Conservation (phyloP, 2,329 filamentous ascomycete genomes). For the Shiraia sp. region DNA sequence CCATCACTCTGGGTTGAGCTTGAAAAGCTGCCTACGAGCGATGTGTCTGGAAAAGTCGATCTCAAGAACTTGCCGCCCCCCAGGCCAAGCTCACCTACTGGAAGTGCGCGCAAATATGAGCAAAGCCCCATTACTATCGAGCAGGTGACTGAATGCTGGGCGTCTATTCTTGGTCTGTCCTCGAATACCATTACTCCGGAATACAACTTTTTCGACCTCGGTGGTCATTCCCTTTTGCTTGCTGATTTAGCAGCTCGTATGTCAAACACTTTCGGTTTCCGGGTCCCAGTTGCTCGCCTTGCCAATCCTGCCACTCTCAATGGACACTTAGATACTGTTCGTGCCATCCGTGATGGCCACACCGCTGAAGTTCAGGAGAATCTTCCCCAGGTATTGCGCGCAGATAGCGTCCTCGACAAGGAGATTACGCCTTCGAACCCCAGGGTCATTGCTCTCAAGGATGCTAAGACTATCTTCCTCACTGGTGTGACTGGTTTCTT, state of each 20-base stretch:
- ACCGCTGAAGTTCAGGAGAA: constrained; percentile 76
- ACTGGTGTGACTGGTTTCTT: constrained; percentile 78
- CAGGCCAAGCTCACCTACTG: constrained; percentile 50
- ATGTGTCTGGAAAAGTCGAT: constrained; percentile 79
- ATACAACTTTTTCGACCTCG: constrained; percentile 80
- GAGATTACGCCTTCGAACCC: constrained; percentile 65
- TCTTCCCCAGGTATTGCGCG: constrained; percentile 68
- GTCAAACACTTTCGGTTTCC: constrained; percentile 71
- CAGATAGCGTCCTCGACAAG: constrained; percentile 68
- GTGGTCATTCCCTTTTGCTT: constrained; percentile 77
- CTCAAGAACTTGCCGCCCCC: constrained; percentile 72
- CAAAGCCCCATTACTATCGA: constrained; percentile 69
- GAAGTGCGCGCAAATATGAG: constrained; percentile 53
- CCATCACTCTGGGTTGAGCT: constrained; percentile 77
- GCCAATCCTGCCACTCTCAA: constrained; percentile 72
- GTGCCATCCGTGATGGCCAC: constrained; percentile 70
- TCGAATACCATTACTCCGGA: constrained; percentile 65
- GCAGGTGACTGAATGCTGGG: constrained; percentile 73
- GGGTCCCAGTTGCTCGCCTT: constrained; percentile 70
- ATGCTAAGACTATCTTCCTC: constrained; percentile 70
- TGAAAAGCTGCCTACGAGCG: constrained; percentile 71
- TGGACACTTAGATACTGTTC: constrained; percentile 73
- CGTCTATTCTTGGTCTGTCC: constrained; percentile 68
- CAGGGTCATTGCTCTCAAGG: constrained; percentile 62
- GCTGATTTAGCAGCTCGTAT: constrained; percentile 74